Evolutionary conservation across 1,139 yeast genomes (phyloP).

Genomic region (Hanseniaspora uvarum): DNA sequence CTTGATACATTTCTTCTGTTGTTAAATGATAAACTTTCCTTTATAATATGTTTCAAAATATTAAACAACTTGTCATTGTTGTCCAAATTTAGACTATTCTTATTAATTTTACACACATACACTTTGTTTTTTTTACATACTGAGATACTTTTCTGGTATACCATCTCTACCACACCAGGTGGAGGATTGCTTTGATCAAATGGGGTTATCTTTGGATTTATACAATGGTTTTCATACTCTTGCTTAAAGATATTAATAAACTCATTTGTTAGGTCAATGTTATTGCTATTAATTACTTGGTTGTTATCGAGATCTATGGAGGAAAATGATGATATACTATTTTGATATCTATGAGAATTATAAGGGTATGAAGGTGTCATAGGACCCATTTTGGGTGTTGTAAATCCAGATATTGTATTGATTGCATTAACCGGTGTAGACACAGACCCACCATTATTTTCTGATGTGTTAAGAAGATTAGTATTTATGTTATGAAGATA

Average conservation of each 20-base stretch:
- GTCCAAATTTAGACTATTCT: constrained; percentile 24
- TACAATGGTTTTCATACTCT: constrained; percentile 26
- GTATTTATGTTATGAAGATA: constrained; percentile 9
- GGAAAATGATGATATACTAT: constrained; percentile 16
- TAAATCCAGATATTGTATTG: not conserved
- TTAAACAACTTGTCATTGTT: constrained; percentile 23
- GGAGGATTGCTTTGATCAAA: constrained; percentile 31
- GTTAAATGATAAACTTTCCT: constrained; percentile 22
- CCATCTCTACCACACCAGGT: constrained; percentile 29
- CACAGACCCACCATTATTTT: not conserved
- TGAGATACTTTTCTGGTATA: constrained; percentile 25
- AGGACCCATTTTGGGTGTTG: constrained; percentile 12
- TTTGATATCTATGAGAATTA: constrained; percentile 15
- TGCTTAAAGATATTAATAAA: constrained; percentile 27
- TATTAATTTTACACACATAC: constrained; percentile 12
- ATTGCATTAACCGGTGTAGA: constrained; percentile 6
- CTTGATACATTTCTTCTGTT: constrained; percentile 27
- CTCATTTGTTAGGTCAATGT: constrained; percentile 23
- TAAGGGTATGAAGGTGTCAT: constrained; percentile 10
- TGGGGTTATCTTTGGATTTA: constrained; percentile 31
- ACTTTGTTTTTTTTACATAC: constrained; percentile 4
- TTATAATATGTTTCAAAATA: constrained; percentile 24
- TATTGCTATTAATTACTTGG: not conserved
- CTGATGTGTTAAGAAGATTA: not conserved
- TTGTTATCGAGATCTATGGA: constrained; percentile 13